Conservation (phyloP, 805 yeast genomes). For the Nakazawaea siamensis region DNA sequence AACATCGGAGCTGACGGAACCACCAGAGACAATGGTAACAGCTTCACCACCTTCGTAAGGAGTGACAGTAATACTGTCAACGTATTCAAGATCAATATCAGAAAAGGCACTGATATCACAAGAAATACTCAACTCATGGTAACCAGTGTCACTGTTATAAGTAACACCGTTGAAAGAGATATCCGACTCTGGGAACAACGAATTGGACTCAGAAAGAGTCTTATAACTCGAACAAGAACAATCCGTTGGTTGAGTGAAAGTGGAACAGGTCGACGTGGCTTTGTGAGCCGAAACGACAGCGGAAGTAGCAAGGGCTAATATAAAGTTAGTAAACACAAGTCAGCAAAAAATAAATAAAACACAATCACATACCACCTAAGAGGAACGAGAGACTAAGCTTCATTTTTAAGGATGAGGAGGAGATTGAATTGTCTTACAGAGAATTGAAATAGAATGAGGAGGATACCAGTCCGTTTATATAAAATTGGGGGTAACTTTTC, state of each 20-base stretch:
- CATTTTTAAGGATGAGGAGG: too few relatives aligned
- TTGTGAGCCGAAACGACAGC: slow-evolving; percentile 1
- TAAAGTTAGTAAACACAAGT: too few relatives aligned
- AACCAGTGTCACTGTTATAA: not conserved
- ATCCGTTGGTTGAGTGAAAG: not conserved
- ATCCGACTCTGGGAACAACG: not conserved
- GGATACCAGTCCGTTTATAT: too few relatives aligned
- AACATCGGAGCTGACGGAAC: not conserved
- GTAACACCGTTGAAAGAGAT: not conserved
- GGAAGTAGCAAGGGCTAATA: too few relatives aligned
- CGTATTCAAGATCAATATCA: not conserved
- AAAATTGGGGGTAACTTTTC: too few relatives aligned
- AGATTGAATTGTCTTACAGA: too few relatives aligned
- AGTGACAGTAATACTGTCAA: slow-evolving; percentile 1
- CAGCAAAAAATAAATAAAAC: too few relatives aligned
- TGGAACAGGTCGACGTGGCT: not conserved
- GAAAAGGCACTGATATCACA: not conserved
- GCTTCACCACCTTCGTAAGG: not conserved
- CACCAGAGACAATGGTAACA: not conserved
- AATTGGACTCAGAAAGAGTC: not conserved
- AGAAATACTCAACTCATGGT: not conserved
- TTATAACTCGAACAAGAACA: slow-evolving; percentile 1
- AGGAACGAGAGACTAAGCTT: too few relatives aligned
- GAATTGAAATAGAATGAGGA: too few relatives aligned
- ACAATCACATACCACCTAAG: too few relatives aligned